Evolutionary conservation across 2,329 filamentous ascomycete genomes (phyloP), one percentile per base, ranked within the genome.

Genomic region (Trichoderma cornu-damae): DNA sequence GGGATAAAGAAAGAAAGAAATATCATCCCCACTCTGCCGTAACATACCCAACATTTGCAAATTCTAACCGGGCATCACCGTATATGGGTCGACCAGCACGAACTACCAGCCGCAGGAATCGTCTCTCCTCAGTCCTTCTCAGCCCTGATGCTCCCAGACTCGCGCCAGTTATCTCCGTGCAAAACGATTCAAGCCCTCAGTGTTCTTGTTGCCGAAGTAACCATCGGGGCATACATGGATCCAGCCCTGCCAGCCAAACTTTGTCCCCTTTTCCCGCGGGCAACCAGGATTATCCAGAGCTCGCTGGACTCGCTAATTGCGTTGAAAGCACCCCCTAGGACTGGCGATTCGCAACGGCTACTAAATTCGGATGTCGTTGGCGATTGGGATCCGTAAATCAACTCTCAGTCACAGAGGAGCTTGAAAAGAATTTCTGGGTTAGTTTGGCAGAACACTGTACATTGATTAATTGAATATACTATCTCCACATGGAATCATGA

Each of bases 351-450:
- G 2, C 53, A 57, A 12, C 53, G 40, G 12, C 12, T 57, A 14
- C 20, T 49, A 6, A 48, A 35, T 30, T 28, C 43, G 3, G 44
- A 57, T 3, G 44, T 32, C 7, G 28, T 26, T 3, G 53, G 49
- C 24, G 42, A 26, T 38, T 57, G 53, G 53, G 53, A 57, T 28
- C 53, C 53, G 6, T 42, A 57, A 3, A 48, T 57, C 9, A 57
- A 57, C 8, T 57, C 53, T 6, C 53, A 57, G 22, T 57, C 53
- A 34, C 49, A 44, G n/a, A n/a, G 53, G 53, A 57, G 6, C 53
- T 57, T 14, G 53, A 57, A 8, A 57, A 49, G 53, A 44, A 57
- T 11, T 57, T 57, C 18, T 57, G 53, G 53, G 46, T 44, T 8
- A 57, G 53, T 26, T 42, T 57, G 26, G 53, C 53, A 3, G 53